Base-by-base conservation (phyloP, 164 flowering plant species). In the Paratinospora sagittata region DNA sequence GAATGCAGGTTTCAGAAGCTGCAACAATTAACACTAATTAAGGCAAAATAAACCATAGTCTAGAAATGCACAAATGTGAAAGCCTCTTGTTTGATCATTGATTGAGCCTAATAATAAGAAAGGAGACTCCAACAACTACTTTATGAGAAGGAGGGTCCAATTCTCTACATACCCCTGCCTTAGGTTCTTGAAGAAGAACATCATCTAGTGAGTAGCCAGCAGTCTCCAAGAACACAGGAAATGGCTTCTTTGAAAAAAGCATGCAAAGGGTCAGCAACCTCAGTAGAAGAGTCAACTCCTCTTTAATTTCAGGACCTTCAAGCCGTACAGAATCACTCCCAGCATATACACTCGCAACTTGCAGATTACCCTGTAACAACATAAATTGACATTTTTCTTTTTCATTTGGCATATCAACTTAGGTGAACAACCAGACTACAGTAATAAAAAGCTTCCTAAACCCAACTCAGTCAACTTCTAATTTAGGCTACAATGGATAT, bases 1-100 rank as follows among this genome's bases (percentile, higher is more conserved):
- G 82, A 95, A 92, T 68, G 98, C 97, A 57, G 98, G 98, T 86
- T 86, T 92, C 85, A 95, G 76, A 85, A 95, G 83, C 98, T 94
- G 93, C 87, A 87, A 69, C 49, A 4, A 75, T 66, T 30, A 55
- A 45, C 17, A 45, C 58, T 16, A 63, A 58, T 70, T 70, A 37
- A 45, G 60, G 60, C 62, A 47, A 45, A 21, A 63, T 43, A n/a
- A 67, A n/a, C 5, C 23, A 71, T 14, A 6, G 12, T 21, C 55
- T 16, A 45, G 23, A 47, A 60, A 19, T 55, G n/a, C 61, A 55
- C 23, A 8, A n/a, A 55, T n/a, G 61, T n/a, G 61, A 55, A 6
- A 55, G 61, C 8, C 61, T 55, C 61, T 55, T 55, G 61, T 55
- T 55, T 55, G 23, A 55, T 55, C 24, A 9, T 55, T 55, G 21